Base-by-base conservation (phyloP, 1,139 yeast species). In the Geotrichum citri-aurantii region DNA sequence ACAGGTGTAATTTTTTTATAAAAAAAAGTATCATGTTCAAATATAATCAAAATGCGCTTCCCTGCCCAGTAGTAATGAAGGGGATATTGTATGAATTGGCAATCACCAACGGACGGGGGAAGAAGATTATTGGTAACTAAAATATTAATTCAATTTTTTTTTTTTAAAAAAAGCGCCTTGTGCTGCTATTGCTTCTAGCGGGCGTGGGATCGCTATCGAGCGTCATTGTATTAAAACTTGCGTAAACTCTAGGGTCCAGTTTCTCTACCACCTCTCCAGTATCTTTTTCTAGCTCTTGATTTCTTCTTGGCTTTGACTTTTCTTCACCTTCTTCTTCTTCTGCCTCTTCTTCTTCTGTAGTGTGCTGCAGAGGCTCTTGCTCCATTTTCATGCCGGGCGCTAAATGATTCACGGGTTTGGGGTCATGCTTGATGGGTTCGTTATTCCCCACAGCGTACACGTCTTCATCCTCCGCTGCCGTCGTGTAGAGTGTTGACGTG, bases 191-290 rank as follows among this genome's bases (percentile, higher is more conserved):
- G 29, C 29, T 23, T 7, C 29, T 2, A n/a, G 51, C 24, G 2
- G 52, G 12, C 12, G 44, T 11, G 27, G 47, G 44, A 14, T 57
- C 56, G 8, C 54, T 42, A 11, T 57, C 59, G 24, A 56, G 33
- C 17, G 59, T 57, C 59, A 57, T 52, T 24, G 56, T 50, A 19
- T 53, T 57, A 23, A 57, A 52, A 42, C 54, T 55, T 12, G 61
- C 61, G 44, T 58, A 58, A 2, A 58, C 52, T 31, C 48, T 58
- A 12, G 61, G 56, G 29, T 58, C 61, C 23, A 57, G 50, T 48
- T 23, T 52, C 26, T 56, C 56, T 5, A 33, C 49, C 26, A 47
- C 49, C 21, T 48, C 49, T 19, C 44, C 49, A n/a, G 26, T 29
- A 24, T 37, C 48, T 44, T 40, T 24, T 31, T n/a, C 52, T 33